These are phyloP conservation scores for Yamadazyma blattariae DNA, from an alignment of 1,139 yeast genomes.

Conservation along the genomic window DNA sequence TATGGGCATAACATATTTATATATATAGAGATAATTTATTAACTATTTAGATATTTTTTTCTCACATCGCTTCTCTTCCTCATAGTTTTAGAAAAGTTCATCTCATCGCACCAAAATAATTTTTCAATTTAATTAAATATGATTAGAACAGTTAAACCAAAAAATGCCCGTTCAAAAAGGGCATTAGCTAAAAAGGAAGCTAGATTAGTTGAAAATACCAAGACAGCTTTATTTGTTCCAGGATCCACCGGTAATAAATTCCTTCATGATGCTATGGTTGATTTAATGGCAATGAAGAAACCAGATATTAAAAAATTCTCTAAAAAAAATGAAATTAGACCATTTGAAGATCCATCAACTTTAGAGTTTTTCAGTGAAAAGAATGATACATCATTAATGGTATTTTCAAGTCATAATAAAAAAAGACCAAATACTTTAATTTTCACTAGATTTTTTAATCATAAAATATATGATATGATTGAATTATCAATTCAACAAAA, in stretches of 20 bases:
- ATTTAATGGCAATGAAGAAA: constrained; percentile 85
- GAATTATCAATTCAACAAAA: constrained; percentile 75
- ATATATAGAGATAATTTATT: too few relatives aligned
- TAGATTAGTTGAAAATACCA: constrained; percentile 84
- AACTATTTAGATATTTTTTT: too few relatives aligned
- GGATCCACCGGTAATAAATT: constrained; percentile 80
- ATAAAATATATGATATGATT: constrained; percentile 88
- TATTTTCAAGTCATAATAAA: constrained; percentile 79
- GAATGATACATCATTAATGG: constrained; percentile 85
- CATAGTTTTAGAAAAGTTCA: too few relatives aligned
- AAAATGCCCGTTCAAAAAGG: constrained; percentile 94
- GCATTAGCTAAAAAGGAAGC: constrained; percentile 88
- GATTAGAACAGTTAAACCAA: constrained; percentile 48
- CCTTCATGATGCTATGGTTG: constrained; percentile 87
- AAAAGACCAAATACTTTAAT: constrained; percentile 92
- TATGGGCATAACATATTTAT: constrained; percentile 43
- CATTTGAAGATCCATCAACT: constrained; percentile 87
- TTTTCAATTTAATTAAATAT: constrained; percentile 2
- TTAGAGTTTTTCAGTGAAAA: constrained; percentile 92
- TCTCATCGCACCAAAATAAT: constrained; percentile 7
- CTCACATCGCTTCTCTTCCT: too few relatives aligned
- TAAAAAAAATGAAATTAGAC: constrained; percentile 84
- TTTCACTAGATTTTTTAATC: constrained; percentile 85
- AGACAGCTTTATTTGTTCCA: constrained; percentile 87
- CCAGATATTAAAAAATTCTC: constrained; percentile 86